Conservation (phyloP, 2,329 filamentous ascomycete species). For the Hymenotorrendiella dingleyae region DNA sequence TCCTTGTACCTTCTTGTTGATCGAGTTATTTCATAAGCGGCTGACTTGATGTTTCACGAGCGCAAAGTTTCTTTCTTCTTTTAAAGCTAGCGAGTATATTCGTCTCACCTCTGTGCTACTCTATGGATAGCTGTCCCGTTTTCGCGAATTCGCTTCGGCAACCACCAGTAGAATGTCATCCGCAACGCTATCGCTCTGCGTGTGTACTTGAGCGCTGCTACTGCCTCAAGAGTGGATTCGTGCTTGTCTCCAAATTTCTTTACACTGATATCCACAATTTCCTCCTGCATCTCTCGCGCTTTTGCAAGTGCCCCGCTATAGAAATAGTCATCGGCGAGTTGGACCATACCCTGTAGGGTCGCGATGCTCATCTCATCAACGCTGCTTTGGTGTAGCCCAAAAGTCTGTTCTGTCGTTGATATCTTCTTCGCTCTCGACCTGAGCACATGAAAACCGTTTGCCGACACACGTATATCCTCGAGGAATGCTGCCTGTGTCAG, state of each 20-base stretch:
- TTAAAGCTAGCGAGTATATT: no score
- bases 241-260: conserved; percentile 3
- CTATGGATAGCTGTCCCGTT: no score
- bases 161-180: conserved; percentile 7
- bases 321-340: conserved; percentile 6
- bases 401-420: not conserved
- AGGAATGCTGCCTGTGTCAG: not conserved
- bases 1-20: no score
- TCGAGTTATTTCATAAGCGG: no score
- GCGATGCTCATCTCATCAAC: not conserved
- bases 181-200: not conserved
- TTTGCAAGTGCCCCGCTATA: conserved; percentile 1
- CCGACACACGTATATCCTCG: not conserved
- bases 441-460: not conserved
- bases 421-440: not conserved
- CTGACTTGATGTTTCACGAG: no score
- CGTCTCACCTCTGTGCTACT: no score
- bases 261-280: not conserved
- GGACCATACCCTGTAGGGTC: not conserved
- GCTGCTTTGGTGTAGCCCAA: not conserved
- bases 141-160: conserved; percentile 4
- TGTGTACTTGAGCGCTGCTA: not conserved
- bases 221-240: not conserved
- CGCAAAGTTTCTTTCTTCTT: no score
- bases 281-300: conserved; percentile 3